Percentiles rank a stretch among this genome's conserved stretches.
Conservation (phyloP, 78 protist genomes). For the slime mould (Dictyostelium discoideum) region DNA sequence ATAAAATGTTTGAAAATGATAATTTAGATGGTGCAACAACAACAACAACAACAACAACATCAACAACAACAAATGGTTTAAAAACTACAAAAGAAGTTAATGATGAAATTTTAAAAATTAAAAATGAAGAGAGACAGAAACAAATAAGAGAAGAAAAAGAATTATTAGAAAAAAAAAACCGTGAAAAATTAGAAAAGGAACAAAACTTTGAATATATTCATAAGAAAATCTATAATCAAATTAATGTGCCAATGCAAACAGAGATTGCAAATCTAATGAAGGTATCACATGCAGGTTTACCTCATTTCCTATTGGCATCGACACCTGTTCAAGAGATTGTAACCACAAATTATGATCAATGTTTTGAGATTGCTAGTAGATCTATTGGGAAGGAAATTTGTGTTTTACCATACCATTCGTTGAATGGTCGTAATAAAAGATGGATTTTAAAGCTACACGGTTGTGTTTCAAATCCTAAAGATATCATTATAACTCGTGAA, state of each 20-base stretch:
- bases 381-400: conserved; percentile 1
- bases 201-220: background rate
- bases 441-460: conserved; percentile 89
- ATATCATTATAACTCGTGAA: conserved; percentile 85
- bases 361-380: conserved; percentile 80
- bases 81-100: background rate
- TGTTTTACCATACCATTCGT: conserved; percentile 48
- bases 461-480: conserved; percentile 76
- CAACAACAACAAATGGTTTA: background rate
- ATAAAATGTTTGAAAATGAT: background rate
- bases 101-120: background rate
- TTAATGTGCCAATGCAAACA: conserved; percentile 73
- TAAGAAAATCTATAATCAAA: background rate
- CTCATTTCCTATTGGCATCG: conserved; percentile 68
- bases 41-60: background rate
- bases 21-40: background rate
- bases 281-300: conserved; percentile 30
- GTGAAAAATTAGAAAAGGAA: background rate
- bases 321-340: conserved; percentile 75
- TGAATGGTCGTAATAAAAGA: background rate
- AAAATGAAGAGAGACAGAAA: background rate
- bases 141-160: background rate
- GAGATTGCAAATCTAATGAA: conserved; percentile 57
- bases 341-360: conserved; percentile 87
- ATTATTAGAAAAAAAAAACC: background rate